Percentiles rank a stretch among this genome's conserved stretches.
These are phyloP conservation scores for Apiosordaria backusii DNA, from an alignment of 495 filamentous ascomycete species.

Conservation along the genomic window DNA sequence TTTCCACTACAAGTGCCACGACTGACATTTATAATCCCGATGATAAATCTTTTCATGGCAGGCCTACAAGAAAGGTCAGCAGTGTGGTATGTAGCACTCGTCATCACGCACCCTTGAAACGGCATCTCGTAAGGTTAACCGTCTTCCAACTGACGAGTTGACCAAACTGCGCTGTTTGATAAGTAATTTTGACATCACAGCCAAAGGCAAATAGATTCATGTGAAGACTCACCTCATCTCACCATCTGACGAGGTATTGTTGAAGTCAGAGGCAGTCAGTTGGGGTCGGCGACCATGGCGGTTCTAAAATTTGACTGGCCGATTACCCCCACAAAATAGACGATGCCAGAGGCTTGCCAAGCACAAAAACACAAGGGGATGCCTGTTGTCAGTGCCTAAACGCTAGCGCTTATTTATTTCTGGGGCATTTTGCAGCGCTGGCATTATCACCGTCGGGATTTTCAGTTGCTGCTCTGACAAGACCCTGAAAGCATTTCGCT, in stretches of 20 bases:
- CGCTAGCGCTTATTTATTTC: neutral
- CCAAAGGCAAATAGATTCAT: neutral
- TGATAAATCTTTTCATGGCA: no score
- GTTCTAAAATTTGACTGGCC: neutral
- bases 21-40: no score
- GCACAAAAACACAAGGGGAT: neutral
- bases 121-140: no score
- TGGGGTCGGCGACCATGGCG: neutral
- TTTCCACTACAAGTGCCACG: no score
- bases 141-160: no score
- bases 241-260: neutral
- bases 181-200: no score
- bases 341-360: neutral
- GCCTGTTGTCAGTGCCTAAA: constrained; percentile 4
- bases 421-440: neutral
- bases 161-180: no score
- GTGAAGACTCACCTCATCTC: neutral
- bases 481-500: neutral
- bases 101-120: no score
- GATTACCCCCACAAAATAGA: neutral
- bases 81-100: no score
- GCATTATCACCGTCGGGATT: neutral
- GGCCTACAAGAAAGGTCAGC: no score
- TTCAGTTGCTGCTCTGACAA: neutral
- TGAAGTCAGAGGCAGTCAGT: no score